Conservation (phyloP, 495 filamentous ascomycete species). For the Penicillium manginii region DNA sequence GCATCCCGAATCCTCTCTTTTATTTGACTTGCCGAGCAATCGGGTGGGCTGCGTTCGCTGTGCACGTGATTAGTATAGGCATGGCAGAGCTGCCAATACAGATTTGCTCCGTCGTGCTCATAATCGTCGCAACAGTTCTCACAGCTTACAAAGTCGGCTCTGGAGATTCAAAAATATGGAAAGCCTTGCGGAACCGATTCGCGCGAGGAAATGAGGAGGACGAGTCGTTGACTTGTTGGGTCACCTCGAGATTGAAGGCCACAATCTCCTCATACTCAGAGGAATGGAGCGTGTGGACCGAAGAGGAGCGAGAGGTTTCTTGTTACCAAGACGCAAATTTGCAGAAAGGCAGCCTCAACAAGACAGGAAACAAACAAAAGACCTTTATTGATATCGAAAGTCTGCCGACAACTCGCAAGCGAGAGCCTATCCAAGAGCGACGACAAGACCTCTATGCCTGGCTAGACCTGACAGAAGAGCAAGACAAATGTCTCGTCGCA, state of each 20-base stretch:
- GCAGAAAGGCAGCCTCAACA: not conserved
- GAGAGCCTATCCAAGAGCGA: not conserved
- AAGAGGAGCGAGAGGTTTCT: not conserved
- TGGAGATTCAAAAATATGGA: conserved; percentile 8
- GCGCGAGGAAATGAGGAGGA: not conserved
- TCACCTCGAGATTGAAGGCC: conserved; percentile 11
- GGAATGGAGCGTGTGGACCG: conserved; percentile 3
- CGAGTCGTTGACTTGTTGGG: conserved; percentile 9
- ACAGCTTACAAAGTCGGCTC: conserved; percentile 14
- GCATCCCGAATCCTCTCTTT: not conserved
- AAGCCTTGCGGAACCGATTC: not conserved
- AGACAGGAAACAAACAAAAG: not conserved
- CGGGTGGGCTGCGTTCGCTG: conserved; percentile 19
- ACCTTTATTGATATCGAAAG: not conserved
- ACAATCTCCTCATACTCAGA: conserved; percentile 14
- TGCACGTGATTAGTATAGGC: conserved; percentile 22
- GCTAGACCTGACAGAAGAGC: conserved; percentile 14
- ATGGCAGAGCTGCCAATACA: conserved; percentile 19
- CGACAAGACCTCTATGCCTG: conserved; percentile 21
- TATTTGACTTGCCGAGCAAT: conserved; percentile 4
- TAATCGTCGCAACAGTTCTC: conserved; percentile 13
- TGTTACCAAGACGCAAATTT: not conserved
- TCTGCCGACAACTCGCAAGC: not conserved
- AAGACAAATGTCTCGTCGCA: conserved; percentile 13
- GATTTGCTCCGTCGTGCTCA: conserved; percentile 15